Evolutionary conservation across 345 rosid species (phyloP), one percentile per base, ranked within the genome.

Genomic region (Eucalyptus marginata): DNA sequence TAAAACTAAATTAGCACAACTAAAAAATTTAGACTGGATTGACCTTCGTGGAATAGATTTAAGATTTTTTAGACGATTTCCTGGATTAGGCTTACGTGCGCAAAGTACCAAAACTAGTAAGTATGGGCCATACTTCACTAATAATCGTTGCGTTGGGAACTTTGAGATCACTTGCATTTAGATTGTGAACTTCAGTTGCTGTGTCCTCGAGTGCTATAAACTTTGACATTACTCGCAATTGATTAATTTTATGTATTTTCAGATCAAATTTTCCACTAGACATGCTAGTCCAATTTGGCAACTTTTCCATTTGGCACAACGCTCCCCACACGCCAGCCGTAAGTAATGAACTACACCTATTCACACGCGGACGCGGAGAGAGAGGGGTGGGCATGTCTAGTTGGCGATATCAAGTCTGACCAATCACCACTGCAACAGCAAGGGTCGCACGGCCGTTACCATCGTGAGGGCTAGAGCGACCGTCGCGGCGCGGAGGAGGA

Each of bases 81-180:
- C 7, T 51, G 1, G 0, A 1, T 51, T 51, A 51, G 4, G 17
- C 9, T 51, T 7, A 17, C 1, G 0, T 17, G 22, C 10, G 2
- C 58, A 52, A 52, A 52, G 24, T 52, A 7, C 58, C 25, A 20
- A 52, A 52, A 52, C 58, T 52, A 20, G 58, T 52, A 52, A 52
- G 24, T 52, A 52, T 18, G 0, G 58, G 10, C 20, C 58, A 52
- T 52, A 7, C 58, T 52, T 52, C 58, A 52, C 58, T 20, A 3
- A 52, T 27, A 59, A 29, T 62, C 6, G 76, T 15, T 31, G 20
- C 1, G 43, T 66, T 2, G 2, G 22, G 79, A 66, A 66, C 20
- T 31, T 15, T 56, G 22, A 66, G 79, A n/a, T 66, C 79, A 15
- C 40, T 66, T 15, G 79, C 40, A 66, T 66, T 31, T 66, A 15